Conservation (phyloP, 768 basidiomycete species). For the Termitomyces sp. region DNA sequence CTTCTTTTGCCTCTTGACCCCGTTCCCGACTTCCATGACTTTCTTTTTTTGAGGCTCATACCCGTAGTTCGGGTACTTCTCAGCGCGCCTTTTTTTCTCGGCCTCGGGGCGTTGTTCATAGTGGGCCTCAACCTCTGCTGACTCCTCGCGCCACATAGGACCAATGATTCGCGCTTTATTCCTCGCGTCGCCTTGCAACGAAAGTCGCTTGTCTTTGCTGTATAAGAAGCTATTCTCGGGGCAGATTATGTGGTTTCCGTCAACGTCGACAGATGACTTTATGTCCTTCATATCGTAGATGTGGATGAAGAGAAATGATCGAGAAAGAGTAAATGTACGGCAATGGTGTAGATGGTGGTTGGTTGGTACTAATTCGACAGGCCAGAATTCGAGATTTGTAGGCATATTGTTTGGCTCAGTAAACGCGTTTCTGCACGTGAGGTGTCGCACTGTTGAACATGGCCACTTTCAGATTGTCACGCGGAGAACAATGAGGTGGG, state of each 20-base stretch:
- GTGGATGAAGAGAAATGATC: neutral
- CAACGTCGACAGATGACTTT: neutral
- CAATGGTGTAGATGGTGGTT: neutral
- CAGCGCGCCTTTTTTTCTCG: neutral
- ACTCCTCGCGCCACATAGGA: neutral
- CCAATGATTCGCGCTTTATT: neutral
- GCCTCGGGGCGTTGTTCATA: neutral
- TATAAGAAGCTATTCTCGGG: neutral
- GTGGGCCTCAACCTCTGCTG: neutral
- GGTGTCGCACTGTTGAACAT: neutral
- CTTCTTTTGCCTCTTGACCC: neutral
- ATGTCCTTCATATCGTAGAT: neutral
- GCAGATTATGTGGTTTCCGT: neutral
- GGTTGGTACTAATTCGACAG: neutral
- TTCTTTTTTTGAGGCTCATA: neutral
- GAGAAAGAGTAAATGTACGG: neutral
- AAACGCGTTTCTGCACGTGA: neutral
- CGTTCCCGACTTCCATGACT: neutral
- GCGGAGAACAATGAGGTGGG: neutral
- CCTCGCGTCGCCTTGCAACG: neutral
- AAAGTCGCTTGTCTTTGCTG: neutral
- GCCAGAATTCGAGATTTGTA: neutral
- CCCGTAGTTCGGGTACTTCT: neutral
- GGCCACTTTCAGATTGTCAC: neutral
- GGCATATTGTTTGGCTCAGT: neutral